A percentile compares a stretch with the other conserved stretches of the same genome.
phyloP scores from a whole-genome alignment of 768 basidiomycete genomes.

The Amanita thiersii region DNA sequence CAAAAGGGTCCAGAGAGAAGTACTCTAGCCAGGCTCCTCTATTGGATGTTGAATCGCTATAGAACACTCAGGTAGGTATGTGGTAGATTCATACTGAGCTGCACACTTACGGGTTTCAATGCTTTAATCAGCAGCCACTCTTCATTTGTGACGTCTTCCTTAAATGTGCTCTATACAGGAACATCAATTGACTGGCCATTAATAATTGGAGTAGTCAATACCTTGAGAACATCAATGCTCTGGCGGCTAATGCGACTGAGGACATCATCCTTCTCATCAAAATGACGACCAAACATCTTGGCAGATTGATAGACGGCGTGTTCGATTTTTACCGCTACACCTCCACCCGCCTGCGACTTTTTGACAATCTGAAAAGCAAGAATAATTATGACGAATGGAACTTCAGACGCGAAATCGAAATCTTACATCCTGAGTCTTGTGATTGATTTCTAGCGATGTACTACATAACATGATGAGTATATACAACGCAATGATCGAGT shows the following conservation, averaged over 20 bases:
- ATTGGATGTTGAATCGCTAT: slow-evolving; percentile 25
- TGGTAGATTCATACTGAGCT: not conserved
- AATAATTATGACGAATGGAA: slow-evolving; percentile 2
- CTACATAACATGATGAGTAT: slow-evolving; percentile 30
- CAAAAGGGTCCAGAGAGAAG: not conserved
- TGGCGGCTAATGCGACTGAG: slow-evolving; percentile 85
- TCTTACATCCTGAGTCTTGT: slow-evolving; percentile 76
- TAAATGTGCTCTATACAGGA: slow-evolving; percentile 62
- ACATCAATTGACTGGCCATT: slow-evolving; percentile 2
- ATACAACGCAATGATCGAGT: not conserved
- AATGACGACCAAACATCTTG: slow-evolving; percentile 94
- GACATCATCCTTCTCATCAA: slow-evolving; percentile 92
- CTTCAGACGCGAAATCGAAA: not conserved
- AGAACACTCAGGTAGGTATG: not conserved
- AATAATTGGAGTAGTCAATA: slow-evolving; percentile 18
- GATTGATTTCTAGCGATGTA: slow-evolving; percentile 95
- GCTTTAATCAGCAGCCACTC: slow-evolving; percentile 92
- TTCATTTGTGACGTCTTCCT: slow-evolving; percentile 79
- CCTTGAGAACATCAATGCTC: slow-evolving; percentile 95
- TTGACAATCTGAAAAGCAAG: slow-evolving; percentile 64
- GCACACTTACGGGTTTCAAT: slow-evolving; percentile 61
- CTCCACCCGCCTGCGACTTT: slow-evolving; percentile 89
- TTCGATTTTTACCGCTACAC: slow-evolving; percentile 98
- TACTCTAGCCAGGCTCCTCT: slow-evolving; percentile 8
- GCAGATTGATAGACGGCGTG: slow-evolving; percentile 93